A percentile compares a stretch with the other conserved stretches of the same genome.
Evolutionary conservation across 129 eudicot genomes (phyloP).

Genomic region (Flaveria ramosissima): DNA sequence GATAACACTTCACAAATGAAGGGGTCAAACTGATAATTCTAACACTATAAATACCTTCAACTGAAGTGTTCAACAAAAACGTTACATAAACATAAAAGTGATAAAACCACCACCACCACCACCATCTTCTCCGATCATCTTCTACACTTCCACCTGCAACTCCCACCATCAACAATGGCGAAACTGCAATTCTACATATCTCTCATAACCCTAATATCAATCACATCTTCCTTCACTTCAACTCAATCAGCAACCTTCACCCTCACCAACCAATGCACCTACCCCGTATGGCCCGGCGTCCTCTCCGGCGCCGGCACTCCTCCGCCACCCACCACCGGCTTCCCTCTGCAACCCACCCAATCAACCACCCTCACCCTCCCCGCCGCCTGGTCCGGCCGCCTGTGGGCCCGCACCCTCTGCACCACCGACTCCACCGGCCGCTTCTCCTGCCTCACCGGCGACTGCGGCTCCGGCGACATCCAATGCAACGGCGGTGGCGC

Average conservation of each 20-base stretch:
- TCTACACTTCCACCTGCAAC: background rate
- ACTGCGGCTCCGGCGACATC: conserved; percentile 41
- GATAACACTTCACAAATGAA: background rate
- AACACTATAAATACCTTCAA: conserved; percentile 5
- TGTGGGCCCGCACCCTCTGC: conserved; percentile 48
- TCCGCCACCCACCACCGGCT: conserved; percentile 41
- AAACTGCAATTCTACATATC: background rate
- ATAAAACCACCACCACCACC: conserved; percentile 4
- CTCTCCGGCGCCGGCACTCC: conserved; percentile 44
- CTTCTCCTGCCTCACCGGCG: conserved; percentile 40
- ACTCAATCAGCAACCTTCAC: conserved; percentile 36
- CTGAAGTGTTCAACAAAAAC: background rate
- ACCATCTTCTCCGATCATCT: background rate
- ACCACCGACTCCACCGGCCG: conserved; percentile 34
- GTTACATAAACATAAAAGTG: background rate
- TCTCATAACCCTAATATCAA: conserved; percentile 3
- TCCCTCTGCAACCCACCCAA: conserved; percentile 32
- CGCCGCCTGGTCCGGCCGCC: conserved; percentile 43
- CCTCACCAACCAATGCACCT: conserved; percentile 35
- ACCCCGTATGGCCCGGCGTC: conserved; percentile 38
- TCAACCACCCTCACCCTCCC: conserved; percentile 31
- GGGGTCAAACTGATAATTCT: background rate
- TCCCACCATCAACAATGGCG: conserved; percentile 15
- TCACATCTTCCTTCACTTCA: background rate
- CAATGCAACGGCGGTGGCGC: conserved; percentile 45